A percentile compares a stretch with the other conserved stretches of the same genome.
phyloP scores from a whole-genome alignment of 352 stramenopile genomes.

The Bremia lactucae region DNA sequence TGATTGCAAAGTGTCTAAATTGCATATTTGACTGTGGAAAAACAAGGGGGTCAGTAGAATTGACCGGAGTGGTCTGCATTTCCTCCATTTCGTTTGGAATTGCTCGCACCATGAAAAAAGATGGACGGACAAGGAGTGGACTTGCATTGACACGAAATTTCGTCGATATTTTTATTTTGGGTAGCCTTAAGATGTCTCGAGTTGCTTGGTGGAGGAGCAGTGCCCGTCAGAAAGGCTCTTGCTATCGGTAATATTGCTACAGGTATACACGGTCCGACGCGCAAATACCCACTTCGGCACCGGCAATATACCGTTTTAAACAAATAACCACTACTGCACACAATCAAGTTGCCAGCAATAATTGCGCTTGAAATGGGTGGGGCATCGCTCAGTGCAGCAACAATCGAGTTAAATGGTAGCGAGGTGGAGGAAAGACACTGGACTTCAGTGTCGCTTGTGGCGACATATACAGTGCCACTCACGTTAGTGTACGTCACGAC shows the following conservation, averaged over 20 bases:
- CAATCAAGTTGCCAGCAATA: slow-evolving; percentile 5
- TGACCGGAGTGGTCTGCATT: slow-evolving; percentile 8
- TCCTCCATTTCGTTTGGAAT: slow-evolving; percentile 7
- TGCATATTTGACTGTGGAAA: slow-evolving; percentile 11
- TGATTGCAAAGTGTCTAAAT: slow-evolving; percentile 7
- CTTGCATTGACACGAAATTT: slow-evolving; percentile 9
- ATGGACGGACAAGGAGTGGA: slow-evolving; percentile 11
- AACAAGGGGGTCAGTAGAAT: slow-evolving; percentile 9
- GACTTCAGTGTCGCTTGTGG: slow-evolving; percentile 1
- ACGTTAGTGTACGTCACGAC: slow-evolving; percentile 18
- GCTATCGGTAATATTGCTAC: slow-evolving; percentile 6
- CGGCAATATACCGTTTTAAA: slow-evolving; percentile 22
- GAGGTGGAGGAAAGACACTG: slow-evolving; percentile 12
- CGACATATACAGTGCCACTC: slow-evolving; percentile 12
- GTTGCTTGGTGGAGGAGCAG: neutral
- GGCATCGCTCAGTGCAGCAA: slow-evolving; percentile 10
- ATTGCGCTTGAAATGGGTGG: slow-evolving; percentile 5
- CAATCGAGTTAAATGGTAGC: slow-evolving; percentile 15
- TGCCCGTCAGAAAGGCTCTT: slow-evolving; percentile 9
- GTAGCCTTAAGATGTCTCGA: slow-evolving; percentile 6
- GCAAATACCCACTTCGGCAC: slow-evolving; percentile 19
- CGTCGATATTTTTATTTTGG: slow-evolving; percentile 7
- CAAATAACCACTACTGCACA: slow-evolving; percentile 14
- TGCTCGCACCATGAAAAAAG: slow-evolving; percentile 14
- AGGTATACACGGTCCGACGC: neutral